Percentiles rank a stretch among this genome's conserved stretches.
These are phyloP conservation scores for Eutypella sp. DNA, from an alignment of 2,329 filamentous ascomycete species.

Conservation along the genomic window DNA sequence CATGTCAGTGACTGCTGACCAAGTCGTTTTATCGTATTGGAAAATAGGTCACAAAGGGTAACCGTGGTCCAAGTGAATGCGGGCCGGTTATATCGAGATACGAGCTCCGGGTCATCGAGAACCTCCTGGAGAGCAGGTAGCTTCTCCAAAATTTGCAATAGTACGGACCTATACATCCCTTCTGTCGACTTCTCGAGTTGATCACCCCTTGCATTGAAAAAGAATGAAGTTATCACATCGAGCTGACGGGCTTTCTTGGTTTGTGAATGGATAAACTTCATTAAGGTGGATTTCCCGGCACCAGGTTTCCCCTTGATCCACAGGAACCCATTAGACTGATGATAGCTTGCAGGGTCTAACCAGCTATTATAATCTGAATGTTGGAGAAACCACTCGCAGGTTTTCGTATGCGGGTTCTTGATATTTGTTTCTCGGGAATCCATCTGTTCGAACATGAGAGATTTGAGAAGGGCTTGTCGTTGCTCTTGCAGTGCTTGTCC, in stretches of 20 bases:
- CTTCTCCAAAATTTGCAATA: conserved; percentile 37
- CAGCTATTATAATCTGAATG: conserved; percentile 27
- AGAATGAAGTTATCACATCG: conserved; percentile 31
- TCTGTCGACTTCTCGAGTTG: conserved; percentile 36
- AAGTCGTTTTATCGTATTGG: background rate
- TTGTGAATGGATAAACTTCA: conserved; percentile 30
- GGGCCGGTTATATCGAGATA: background rate
- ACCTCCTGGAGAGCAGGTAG: conserved; percentile 25
- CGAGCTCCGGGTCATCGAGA: conserved; percentile 15
- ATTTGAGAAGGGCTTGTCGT: conserved; percentile 3
- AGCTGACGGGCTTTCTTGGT: conserved; percentile 5
- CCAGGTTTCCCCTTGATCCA: conserved; percentile 39
- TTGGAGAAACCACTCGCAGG: conserved; percentile 21
- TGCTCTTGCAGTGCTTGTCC: background rate
- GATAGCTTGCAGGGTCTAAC: conserved; percentile 20
- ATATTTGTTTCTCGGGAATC: conserved; percentile 11
- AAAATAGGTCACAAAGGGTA: conserved; percentile 1
- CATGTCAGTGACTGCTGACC: conserved; percentile 2
- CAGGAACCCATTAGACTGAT: conserved; percentile 31
- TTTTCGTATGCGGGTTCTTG: conserved; percentile 15
- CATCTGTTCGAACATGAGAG: conserved; percentile 17
- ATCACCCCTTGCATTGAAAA: conserved; percentile 43
- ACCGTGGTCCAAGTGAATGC: background rate
- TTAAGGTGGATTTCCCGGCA: conserved; percentile 26
- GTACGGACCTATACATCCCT: conserved; percentile 44